phyloP scores from a whole-genome alignment of 1,284 basidiomycete species.

The Cystobasidium slooffiae region DNA sequence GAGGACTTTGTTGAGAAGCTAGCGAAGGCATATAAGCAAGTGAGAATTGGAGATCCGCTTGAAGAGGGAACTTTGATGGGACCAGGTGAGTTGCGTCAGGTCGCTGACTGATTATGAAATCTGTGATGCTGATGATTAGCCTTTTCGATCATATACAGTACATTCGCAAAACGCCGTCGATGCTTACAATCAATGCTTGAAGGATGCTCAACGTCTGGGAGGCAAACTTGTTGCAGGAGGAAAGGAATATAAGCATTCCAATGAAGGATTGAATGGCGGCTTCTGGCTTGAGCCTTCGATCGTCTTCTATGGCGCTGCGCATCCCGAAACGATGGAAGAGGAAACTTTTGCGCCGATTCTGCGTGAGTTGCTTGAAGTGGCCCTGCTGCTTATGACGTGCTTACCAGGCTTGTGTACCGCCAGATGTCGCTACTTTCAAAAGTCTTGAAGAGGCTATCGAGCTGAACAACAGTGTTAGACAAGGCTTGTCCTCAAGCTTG shows the following conservation, averaged over 20 bases:
- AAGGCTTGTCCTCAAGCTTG: conserved; percentile 83
- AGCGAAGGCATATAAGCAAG: conserved; percentile 69
- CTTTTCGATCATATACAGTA: conserved; percentile 71
- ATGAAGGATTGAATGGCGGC: conserved; percentile 66
- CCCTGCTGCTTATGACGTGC: not conserved
- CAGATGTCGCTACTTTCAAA: conserved; percentile 87
- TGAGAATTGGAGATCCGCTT: conserved; percentile 79
- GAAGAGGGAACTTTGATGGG: conserved; percentile 74
- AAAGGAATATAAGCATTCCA: conserved; percentile 59
- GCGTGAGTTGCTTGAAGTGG: conserved; percentile 1
- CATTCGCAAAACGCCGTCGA: conserved; percentile 73
- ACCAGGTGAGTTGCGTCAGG: conserved; percentile 77
- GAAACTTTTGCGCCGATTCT: conserved; percentile 79
- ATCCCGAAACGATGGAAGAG: conserved; percentile 74
- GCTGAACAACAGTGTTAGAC: conserved; percentile 90
- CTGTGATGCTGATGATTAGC: conserved; percentile 63
- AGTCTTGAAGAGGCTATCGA: conserved; percentile 85
- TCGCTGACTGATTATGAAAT: conserved; percentile 65
- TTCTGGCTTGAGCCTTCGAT: conserved; percentile 90
- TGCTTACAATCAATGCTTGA: conserved; percentile 69
- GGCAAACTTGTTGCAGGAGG: conserved; percentile 80
- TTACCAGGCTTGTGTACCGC: conserved; percentile 56
- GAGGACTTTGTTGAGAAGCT: conserved; percentile 74
- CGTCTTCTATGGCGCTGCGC: conserved; percentile 60
- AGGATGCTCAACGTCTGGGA: conserved; percentile 67